phyloP scores from a whole-genome alignment of 441 rosid genomes.

The Breynia disticha region DNA sequence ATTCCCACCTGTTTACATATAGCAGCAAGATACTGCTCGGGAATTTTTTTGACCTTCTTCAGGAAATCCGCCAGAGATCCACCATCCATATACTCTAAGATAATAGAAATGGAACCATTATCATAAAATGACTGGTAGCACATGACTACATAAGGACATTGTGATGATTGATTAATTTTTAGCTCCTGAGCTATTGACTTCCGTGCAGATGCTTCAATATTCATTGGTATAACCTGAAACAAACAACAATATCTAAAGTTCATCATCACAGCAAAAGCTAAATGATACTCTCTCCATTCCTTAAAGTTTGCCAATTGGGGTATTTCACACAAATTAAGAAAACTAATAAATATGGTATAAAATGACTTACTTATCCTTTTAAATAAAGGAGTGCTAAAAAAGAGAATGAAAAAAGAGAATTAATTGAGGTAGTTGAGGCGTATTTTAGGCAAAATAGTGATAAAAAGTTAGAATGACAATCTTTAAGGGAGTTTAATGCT shows the following conservation, averaged over 20 bases:
- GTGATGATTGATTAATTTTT: slow-evolving; percentile 76
- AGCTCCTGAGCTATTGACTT: slow-evolving; percentile 76
- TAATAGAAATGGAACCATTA: slow-evolving; percentile 78
- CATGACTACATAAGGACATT: slow-evolving; percentile 79
- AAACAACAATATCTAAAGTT: slow-evolving; percentile 5
- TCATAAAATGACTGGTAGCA: slow-evolving; percentile 79
- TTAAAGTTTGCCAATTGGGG: too few relatives aligned
- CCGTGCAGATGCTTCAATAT: slow-evolving; percentile 59
- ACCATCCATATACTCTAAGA: slow-evolving; percentile 98
- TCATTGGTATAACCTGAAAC: slow-evolving; percentile 75
- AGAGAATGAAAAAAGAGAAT: too few relatives aligned
- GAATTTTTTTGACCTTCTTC: slow-evolving; percentile 57
- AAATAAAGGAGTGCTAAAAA: too few relatives aligned
- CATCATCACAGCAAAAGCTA: too few relatives aligned
- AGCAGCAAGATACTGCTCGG: slow-evolving; percentile 73
- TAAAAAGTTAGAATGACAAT: too few relatives aligned
- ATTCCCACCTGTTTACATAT: slow-evolving; percentile 69
- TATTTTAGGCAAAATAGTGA: too few relatives aligned
- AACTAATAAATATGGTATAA: too few relatives aligned
- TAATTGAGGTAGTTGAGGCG: too few relatives aligned
- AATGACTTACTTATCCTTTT: too few relatives aligned
- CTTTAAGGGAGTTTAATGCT: too few relatives aligned
- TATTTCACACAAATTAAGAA: too few relatives aligned
- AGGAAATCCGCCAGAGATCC: slow-evolving; percentile 91
- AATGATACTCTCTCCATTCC: too few relatives aligned